Evolutionary conservation across 495 filamentous ascomycete genomes (phyloP).

Genomic region (Letharia columbiana): DNA sequence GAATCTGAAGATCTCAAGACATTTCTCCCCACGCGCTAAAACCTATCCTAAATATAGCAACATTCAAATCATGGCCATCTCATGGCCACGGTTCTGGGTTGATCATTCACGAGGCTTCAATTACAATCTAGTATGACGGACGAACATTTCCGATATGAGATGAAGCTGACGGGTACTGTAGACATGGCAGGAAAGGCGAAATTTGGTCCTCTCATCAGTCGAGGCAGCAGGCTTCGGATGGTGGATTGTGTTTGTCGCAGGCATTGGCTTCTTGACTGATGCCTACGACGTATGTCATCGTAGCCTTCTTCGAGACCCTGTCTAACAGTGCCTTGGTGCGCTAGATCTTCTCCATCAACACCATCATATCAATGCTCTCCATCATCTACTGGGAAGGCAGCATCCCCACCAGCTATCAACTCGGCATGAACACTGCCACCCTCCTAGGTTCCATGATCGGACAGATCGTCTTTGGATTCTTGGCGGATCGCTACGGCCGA

Average conservation of each 20-base stretch:
- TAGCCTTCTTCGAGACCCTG: not conserved
- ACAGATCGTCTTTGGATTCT: slow-evolving; percentile 52
- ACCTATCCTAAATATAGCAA: not conserved
- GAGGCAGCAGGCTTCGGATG: slow-evolving; percentile 22
- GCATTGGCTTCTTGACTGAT: slow-evolving; percentile 60
- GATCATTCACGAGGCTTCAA: slow-evolving; percentile 20
- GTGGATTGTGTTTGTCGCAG: slow-evolving; percentile 49
- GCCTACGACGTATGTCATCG: slow-evolving; percentile 50
- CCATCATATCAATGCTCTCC: slow-evolving; percentile 51
- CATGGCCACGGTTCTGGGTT: slow-evolving; percentile 21
- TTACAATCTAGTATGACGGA: slow-evolving; percentile 14
- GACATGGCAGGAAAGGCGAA: slow-evolving; percentile 18
- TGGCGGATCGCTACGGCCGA: slow-evolving; percentile 54
- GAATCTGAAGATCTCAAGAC: too few relatives aligned
- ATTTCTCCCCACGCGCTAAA: not conserved
- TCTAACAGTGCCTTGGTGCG: not conserved
- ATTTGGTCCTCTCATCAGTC: slow-evolving; percentile 16
- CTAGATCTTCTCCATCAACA: slow-evolving; percentile 55
- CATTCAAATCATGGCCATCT: slow-evolving; percentile 10
- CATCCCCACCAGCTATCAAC: slow-evolving; percentile 31
- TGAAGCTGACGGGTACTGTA: not conserved
- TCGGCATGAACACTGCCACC: slow-evolving; percentile 52
- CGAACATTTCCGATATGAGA: too few relatives aligned
- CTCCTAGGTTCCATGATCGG: slow-evolving; percentile 51
- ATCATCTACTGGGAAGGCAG: slow-evolving; percentile 54